These are phyloP conservation scores for Candida alai DNA, from an alignment of 805 yeast species.

Conservation along the genomic window DNA sequence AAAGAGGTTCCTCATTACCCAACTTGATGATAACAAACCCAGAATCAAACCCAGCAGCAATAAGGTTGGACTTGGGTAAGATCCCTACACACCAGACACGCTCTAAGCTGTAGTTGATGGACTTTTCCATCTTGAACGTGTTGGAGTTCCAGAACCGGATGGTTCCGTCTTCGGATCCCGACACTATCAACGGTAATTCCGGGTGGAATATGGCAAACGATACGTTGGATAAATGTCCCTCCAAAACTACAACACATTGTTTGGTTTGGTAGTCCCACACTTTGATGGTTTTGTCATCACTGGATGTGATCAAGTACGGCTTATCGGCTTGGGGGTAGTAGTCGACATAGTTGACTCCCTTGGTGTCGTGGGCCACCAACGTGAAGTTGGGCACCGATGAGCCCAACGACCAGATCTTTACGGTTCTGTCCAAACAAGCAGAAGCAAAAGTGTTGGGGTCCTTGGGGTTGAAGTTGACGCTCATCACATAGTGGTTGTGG, in stretches of 20 bases:
- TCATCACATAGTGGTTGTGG: slow-evolving; percentile 93
- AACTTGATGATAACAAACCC: slow-evolving; percentile 86
- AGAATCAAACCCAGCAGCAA: slow-evolving; percentile 92
- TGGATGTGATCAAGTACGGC: slow-evolving; percentile 88
- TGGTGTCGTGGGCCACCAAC: slow-evolving; percentile 81
- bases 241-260: slow-evolving; percentile 88
- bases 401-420: slow-evolving; percentile 94
- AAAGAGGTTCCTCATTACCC: slow-evolving; percentile 92
- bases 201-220: slow-evolving; percentile 98
- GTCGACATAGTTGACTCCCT: slow-evolving; percentile 94
- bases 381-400: slow-evolving; percentile 88
- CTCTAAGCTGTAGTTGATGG: slow-evolving; percentile 86
- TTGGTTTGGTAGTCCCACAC: slow-evolving; percentile 98
- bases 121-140: slow-evolving; percentile 89
- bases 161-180: slow-evolving; percentile 97
- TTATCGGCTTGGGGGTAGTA: slow-evolving; percentile 97
- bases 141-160: slow-evolving; percentile 92
- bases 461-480: slow-evolving; percentile 92
- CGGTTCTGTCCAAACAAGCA: slow-evolving; percentile 93
- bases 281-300: slow-evolving; percentile 85
- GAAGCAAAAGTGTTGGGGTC: slow-evolving; percentile 97
- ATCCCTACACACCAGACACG: slow-evolving; percentile 94
- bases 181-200: slow-evolving; percentile 88
- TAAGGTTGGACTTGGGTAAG: slow-evolving; percentile 64
- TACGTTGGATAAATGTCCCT: slow-evolving; percentile 91